Evolutionary conservation across 495 filamentous ascomycete genomes (phyloP), one percentile per base, ranked within the genome.

Genomic region (Amniculicola lignicola): DNA sequence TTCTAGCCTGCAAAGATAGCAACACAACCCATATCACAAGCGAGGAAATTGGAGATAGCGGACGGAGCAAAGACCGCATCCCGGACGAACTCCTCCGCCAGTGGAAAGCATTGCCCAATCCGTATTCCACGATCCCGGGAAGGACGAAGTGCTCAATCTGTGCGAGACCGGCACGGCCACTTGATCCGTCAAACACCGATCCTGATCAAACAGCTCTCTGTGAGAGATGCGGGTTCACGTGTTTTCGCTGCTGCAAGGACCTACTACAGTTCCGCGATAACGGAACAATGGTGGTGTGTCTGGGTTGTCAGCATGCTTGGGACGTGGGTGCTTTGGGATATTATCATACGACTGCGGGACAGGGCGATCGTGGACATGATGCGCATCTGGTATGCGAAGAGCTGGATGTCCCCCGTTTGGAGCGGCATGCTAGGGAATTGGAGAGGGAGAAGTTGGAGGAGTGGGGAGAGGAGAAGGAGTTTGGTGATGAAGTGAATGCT

Each of bases 21-120:
- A 24, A 67, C 10, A 37, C 9, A 7, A 59, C 45, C 22, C n/a
- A n/a, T n/a, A 19, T 59, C 37, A 63, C 62, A 4, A 40, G 33
- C 19, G 62, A 66, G 29, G 66, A 68, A 27, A 38, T 23, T 19
- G 68, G 53, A 14, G 68, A 72, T 40, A 67, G 67, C 6, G 59
- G 62, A 16, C 54, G 67, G 10, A 67, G 63, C 27, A 41, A 22
- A 22, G 63, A 66, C 40, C 65, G 70, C 16, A 71, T 71, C 12
- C 69, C 70, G 4, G 56, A 59, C 19, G 59, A 61, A 7, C 47
- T 72, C 3, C 49, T 61, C 42, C 51, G 45, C 22, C 56, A 53
- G 48, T 56, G 54, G 48, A 51, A 41, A 19, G 4, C 19, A 27
- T 4, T 36, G 2, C 44, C 27, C 4, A 54, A 47, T 5, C 23